Evolutionary conservation across 2,329 filamentous ascomycete genomes (phyloP).

Genomic region (Lachnellula hyalina): DNA sequence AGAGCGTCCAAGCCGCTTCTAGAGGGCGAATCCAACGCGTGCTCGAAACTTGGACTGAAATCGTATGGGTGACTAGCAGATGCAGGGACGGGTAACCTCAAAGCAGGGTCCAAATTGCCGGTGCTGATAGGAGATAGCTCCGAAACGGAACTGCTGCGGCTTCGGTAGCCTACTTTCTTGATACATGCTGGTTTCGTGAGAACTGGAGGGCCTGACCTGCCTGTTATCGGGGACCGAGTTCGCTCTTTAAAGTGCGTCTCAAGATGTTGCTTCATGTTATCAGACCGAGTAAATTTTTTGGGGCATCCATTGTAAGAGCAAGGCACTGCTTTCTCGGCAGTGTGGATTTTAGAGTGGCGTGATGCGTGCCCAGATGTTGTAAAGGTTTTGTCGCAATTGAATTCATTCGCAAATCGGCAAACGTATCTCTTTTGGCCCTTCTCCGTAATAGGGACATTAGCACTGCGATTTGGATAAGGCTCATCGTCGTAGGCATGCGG

Average conservation of each 20-base stretch:
- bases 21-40: background rate
- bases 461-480: slow-evolving; percentile 7
- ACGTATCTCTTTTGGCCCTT: slow-evolving; percentile 57
- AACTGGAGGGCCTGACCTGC: slow-evolving; percentile 16
- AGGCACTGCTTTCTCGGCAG: slow-evolving; percentile 69
- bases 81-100: background rate
- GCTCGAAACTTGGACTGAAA: background rate
- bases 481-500: slow-evolving; percentile 23
- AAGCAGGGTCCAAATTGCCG: background rate
- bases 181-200: slow-evolving; percentile 26
- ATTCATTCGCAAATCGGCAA: slow-evolving; percentile 66
- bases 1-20: background rate
- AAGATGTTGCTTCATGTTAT: slow-evolving; percentile 85
- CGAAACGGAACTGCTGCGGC: background rate
- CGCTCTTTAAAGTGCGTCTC: slow-evolving; percentile 67
- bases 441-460: slow-evolving; percentile 2
- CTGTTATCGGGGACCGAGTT: slow-evolving; percentile 11
- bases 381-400: slow-evolving; percentile 72
- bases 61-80: background rate
- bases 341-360: slow-evolving; percentile 79
- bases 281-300: slow-evolving; percentile 75
- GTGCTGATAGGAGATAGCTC: background rate
- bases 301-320: slow-evolving; percentile 65
- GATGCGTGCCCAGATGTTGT: slow-evolving; percentile 83
- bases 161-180: slow-evolving; percentile 19